Base-by-base conservation (phyloP, 2,329 filamentous ascomycete genomes). In the Cercospora zeae-maydis region DNA sequence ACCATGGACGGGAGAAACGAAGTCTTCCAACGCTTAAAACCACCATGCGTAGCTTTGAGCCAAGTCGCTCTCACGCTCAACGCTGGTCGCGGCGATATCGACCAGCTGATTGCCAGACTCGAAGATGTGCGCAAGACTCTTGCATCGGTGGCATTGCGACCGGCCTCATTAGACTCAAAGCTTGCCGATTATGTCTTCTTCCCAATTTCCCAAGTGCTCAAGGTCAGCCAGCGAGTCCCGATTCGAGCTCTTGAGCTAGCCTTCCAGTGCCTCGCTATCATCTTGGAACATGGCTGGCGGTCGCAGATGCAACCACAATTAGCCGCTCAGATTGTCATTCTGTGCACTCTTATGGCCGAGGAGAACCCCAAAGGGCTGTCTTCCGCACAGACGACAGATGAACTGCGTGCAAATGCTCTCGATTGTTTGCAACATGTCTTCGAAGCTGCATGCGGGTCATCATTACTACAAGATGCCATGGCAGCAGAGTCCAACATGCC, bases 171-270 rank as follows among this genome's bases (percentile, higher is more conserved):
- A 16, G 91, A 97, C 74, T 83, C 88, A 58, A 93, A 92, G 74
- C 80, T 98, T 16, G 92, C 93, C 13, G 93, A 97, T 79, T 99
- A 98, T 80, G 84, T 90, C 72, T 98, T 98, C 80, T 96, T 97
- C 66, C 95, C 95, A 0, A 80, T 99, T 0, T 92, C 91, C 0
- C 89, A 95, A 69, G 86, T 98, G 39, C 88, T 99, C 70, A 88
- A 91, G 63, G 84, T 87, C 66, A 88, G 91, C 68, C 85, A 89
- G 66, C 82, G 84, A 53, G 86, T 93, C 59, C 87, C 93, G 0
- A 84, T 90, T 52, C 83, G 84, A 36, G 80, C 91, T 42, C 79
- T 95, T 7, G 95, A 99, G 74, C 77, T 90, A 47, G 88, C 89
- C 31, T 81, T 97, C 51, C 86, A 87, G 73, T 93, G 90, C 69